Percentiles rank a stretch among this genome's conserved stretches.
phyloP scores from a whole-genome alignment of 371 early-diverging fungal species.

The Mucor circinelloides region DNA sequence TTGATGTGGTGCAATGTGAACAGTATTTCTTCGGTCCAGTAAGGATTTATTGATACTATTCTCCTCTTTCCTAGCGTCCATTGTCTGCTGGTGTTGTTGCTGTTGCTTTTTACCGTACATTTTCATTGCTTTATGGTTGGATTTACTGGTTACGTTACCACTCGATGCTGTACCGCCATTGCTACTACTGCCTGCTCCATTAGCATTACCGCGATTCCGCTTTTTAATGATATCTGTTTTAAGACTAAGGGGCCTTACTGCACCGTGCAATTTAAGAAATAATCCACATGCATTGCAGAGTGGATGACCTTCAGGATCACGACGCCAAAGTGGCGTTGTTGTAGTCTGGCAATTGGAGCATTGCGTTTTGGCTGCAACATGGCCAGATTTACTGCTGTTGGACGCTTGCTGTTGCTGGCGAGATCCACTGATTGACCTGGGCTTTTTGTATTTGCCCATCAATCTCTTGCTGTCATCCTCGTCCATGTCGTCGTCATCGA shows the following conservation, averaged over 20 bases:
- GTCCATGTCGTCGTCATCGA: slow-evolving; percentile 8
- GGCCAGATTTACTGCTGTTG: neutral
- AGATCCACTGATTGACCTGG: neutral
- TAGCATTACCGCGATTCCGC: slow-evolving; percentile 61
- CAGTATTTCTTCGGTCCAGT: slow-evolving; percentile 16
- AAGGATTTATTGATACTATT: neutral
- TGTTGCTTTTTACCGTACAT: neutral
- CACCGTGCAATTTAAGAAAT: slow-evolving; percentile 84
- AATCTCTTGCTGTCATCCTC: neutral
- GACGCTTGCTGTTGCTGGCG: neutral
- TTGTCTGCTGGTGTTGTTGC: neutral
- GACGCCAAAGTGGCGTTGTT: slow-evolving; percentile 96
- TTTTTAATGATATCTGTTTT: slow-evolving; percentile 87
- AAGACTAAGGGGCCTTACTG: slow-evolving; percentile 79
- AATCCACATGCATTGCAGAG: slow-evolving; percentile 71
- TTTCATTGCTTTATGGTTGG: neutral
- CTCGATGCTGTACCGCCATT: neutral
- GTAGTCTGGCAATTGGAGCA: slow-evolving; percentile 93
- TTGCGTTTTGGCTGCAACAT: slow-evolving; percentile 24
- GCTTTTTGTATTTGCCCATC: neutral
- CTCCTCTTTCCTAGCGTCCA: neutral
- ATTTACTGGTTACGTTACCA: neutral
- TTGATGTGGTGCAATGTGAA: slow-evolving; percentile 12
- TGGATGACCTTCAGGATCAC: slow-evolving; percentile 73
- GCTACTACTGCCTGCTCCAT: neutral